Evolutionary conservation across 2,329 filamentous ascomycete genomes (phyloP), one percentile per base, ranked within the genome.

Genomic region (Pseudopithomyces chartarum): DNA sequence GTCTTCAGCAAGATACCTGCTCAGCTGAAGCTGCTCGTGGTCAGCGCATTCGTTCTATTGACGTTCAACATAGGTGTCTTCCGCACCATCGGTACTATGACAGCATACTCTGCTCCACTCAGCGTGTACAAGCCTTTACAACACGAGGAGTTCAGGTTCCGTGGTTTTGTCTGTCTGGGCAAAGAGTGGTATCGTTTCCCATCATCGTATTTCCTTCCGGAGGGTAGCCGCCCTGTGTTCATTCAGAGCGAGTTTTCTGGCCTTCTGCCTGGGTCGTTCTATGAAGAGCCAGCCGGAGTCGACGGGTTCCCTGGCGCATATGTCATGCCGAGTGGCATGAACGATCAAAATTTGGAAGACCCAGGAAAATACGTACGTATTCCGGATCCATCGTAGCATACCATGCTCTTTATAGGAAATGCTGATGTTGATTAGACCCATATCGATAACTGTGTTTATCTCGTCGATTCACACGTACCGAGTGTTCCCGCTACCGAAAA

Each of bases 111-210:
- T 13, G 94, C 94, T 0, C 94, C 95, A 0, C 74, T 93, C 42
- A 83, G 83, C 20, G 80, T 93, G 15, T 93, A 92, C 72, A 73
- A 82, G 34, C 87, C 88, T 1, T 80, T 98, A 1, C 81, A 85
- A 46, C 82, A 81, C 13, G 68, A 79, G 8, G 83, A 80, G 1
- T 65, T 90, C 6, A 76, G 79, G 0, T 73, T 79, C 1, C 90
- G 88, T 15, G 89, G 91, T 60, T 87, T 82, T 17, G 86, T 99
- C 2, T 99, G 95, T 74, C 85, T 97, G 38, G 92, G 91, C 26
- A 99, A 98, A 73, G 95, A 99, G 73, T 99, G 95, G 95, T 97
- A 99, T 75, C 90, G 95, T 34, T 98, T 97, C 72, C 94, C 95
- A 1, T 94, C 90, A 0, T 96, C 93, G 0, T 98, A 92, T 79